phyloP scores from a whole-genome alignment of 192 early-diverging fungal species.

The Chytriomyces sp. region DNA sequence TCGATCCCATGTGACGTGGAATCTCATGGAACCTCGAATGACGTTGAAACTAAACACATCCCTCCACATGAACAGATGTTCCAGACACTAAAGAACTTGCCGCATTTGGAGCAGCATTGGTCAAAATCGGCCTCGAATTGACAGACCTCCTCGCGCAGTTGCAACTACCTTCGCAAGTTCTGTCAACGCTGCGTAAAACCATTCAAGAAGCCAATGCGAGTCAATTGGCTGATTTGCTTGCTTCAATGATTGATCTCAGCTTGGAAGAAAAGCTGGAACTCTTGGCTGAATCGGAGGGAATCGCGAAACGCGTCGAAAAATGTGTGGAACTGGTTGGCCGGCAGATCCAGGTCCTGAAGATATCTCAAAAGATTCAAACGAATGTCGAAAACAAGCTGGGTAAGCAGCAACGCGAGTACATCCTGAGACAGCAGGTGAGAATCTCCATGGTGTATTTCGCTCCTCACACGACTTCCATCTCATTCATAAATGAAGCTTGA shows the following conservation, averaged over 20 bases:
- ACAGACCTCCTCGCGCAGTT: constrained; percentile 56
- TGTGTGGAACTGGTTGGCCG: constrained; percentile 66
- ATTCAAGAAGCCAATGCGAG: constrained; percentile 58
- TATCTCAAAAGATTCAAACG: constrained; percentile 72
- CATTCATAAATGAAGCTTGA: constrained; percentile 52
- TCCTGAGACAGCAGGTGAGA: constrained; percentile 78
- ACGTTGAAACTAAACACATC: neutral
- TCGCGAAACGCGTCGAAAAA: constrained; percentile 53
- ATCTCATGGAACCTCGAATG: neutral
- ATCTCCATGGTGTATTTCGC: neutral
- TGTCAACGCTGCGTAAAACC: constrained; percentile 67
- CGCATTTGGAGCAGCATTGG: neutral
- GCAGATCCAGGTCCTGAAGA: constrained; percentile 78
- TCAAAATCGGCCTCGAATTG: constrained; percentile 40
- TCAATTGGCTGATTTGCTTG: constrained; percentile 69
- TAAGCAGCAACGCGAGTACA: constrained; percentile 79
- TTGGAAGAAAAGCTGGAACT: constrained; percentile 73
- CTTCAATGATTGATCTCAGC: constrained; percentile 70
- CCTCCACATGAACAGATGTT: neutral
- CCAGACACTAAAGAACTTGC: neutral
- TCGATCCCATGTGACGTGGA: too few relatives aligned
- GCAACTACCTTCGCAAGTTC: constrained; percentile 64
- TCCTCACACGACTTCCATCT: neutral
- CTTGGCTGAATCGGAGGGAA: constrained; percentile 56
- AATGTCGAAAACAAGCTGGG: constrained; percentile 74